Conservation (phyloP, 2,329 filamentous ascomycete species). For the Fusarium pseudoanthophilum region DNA sequence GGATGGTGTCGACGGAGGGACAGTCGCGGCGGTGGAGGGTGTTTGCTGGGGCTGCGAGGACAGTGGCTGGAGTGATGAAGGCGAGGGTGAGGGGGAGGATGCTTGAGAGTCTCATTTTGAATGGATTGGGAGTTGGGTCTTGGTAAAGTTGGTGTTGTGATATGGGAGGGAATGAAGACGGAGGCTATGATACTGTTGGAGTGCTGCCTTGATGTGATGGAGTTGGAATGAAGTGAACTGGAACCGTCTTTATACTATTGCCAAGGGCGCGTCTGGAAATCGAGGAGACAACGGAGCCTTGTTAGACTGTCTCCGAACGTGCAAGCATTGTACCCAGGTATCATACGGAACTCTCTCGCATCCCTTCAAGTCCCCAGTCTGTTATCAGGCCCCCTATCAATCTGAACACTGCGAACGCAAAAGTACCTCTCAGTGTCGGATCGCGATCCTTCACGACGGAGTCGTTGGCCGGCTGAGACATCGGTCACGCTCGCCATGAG, state of each 20-base stretch:
- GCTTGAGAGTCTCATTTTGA: not conserved
- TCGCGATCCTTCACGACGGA: not conserved
- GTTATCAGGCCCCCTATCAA: accelerated
- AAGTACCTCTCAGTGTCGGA: not conserved
- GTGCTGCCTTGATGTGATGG: not conserved
- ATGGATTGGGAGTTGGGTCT: not conserved
- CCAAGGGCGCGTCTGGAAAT: accelerated
- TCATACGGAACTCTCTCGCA: accelerated
- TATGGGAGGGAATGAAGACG: not conserved
- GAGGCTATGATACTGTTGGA: not conserved
- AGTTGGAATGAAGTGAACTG: accelerated
- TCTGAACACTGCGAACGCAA: accelerated
- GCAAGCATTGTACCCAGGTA: accelerated
- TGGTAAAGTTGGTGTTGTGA: not conserved
- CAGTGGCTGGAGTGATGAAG: accelerated
- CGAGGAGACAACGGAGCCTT: accelerated
- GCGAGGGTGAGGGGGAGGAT: not conserved
- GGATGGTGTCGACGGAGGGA: not conserved
- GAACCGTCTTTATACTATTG: not conserved
- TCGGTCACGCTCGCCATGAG: too few species aligned
- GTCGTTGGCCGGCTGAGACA: accelerated
- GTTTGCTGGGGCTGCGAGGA: not conserved
- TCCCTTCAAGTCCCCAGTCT: accelerated
- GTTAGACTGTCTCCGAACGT: not conserved
- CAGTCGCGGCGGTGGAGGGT: not conserved